phyloP scores from a whole-genome alignment of 441 rosid genomes.

The Mallotus repandus region DNA sequence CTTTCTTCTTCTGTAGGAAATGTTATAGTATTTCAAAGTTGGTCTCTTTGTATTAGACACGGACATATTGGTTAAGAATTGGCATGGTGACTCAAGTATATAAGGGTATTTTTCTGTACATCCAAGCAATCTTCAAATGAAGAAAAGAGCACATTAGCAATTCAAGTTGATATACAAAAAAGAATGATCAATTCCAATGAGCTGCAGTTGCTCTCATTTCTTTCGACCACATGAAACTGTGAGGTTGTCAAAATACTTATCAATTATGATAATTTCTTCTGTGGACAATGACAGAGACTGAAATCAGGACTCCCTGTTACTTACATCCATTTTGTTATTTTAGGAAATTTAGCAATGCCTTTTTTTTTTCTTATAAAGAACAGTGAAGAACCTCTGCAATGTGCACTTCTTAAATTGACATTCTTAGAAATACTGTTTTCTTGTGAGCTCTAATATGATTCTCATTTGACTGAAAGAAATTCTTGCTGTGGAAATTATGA shows the following conservation, averaged over 20 bases:
- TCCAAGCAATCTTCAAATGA: background rate
- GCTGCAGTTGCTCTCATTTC: background rate
- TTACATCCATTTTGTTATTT: background rate
- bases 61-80: background rate
- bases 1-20: background rate
- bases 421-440: background rate
- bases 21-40: background rate
- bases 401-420: background rate
- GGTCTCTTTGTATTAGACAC: background rate
- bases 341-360: background rate
- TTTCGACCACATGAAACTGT: background rate
- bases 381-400: background rate
- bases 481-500: slow-evolving; percentile 12
- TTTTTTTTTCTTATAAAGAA: background rate
- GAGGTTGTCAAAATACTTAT: background rate
- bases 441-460: background rate
- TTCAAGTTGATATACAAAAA: background rate
- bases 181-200: too few species aligned
- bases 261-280: background rate
- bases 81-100: background rate
- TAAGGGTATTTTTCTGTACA: background rate
- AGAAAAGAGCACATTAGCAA: background rate
- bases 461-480: slow-evolving; percentile 2
- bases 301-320: background rate
- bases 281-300: too few species aligned